Percentiles rank a stretch among this genome's conserved stretches.
These are phyloP conservation scores for Aureobasidium sp. DNA, from an alignment of 2,329 filamentous ascomycete species.

Conservation along the genomic window DNA sequence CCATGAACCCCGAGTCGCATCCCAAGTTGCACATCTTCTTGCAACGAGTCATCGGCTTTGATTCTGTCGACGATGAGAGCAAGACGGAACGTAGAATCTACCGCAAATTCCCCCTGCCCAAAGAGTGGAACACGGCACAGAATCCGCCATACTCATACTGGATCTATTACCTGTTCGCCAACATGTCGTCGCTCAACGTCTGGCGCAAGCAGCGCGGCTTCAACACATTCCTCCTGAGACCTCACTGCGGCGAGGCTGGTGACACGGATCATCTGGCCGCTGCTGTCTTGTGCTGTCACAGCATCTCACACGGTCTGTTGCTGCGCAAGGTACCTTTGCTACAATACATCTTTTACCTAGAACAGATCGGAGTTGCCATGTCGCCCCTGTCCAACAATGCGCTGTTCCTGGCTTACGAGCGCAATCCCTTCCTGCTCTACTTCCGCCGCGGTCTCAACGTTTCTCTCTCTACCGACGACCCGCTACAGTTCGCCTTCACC, in stretches of 20 bases:
- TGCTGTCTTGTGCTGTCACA: constrained; percentile 86
- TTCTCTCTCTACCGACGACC: constrained; percentile 92
- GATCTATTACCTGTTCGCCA: constrained; percentile 96
- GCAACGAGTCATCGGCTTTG: constrained; percentile 91
- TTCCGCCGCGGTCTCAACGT: constrained; percentile 94
- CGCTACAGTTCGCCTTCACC: constrained; percentile 94
- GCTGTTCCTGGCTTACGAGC: constrained; percentile 89
- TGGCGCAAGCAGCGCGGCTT: constrained; percentile 89
- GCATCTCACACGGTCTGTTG: constrained; percentile 89
- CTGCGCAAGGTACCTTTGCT: constrained; percentile 89
- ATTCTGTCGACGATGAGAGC: constrained; percentile 97
- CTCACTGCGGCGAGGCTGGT: constrained; percentile 93
- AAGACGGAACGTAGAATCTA: constrained; percentile 92
- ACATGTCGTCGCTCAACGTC: constrained; percentile 84
- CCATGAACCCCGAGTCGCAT: constrained; percentile 75
- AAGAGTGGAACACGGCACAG: constrained; percentile 81
- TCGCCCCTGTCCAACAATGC: constrained; percentile 98
- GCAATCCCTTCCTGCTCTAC: constrained; percentile 93
- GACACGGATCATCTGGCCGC: constrained; percentile 94
- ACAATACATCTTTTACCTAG: constrained; percentile 95
- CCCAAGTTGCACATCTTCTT: constrained; percentile 92
- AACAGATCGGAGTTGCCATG: constrained; percentile 98
- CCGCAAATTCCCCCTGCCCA: constrained; percentile 88
- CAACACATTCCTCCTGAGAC: constrained; percentile 88
- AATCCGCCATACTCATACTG: constrained; percentile 99